These are phyloP conservation scores for Colletotrichum tanaceti DNA, from an alignment of 2,329 filamentous ascomycete genomes.

Conservation along the genomic window DNA sequence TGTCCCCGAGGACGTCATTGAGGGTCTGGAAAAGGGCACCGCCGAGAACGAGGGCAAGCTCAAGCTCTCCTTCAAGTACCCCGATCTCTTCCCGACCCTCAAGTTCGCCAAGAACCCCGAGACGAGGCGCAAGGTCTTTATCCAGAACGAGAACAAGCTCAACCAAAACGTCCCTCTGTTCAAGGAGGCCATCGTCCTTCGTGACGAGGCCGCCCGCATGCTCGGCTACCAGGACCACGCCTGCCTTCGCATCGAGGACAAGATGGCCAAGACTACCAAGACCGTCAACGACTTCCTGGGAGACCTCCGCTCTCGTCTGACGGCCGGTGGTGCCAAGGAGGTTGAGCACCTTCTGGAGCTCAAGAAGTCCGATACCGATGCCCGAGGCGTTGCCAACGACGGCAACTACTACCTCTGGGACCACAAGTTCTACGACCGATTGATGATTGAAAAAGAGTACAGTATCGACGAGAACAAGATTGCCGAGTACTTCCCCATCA, in stretches of 20 bases:
- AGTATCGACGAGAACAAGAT: slow-evolving; percentile 83
- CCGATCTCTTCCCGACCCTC: slow-evolving; percentile 80
- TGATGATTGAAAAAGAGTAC: slow-evolving; percentile 85
- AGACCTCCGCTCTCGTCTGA: slow-evolving; percentile 75
- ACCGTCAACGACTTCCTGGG: slow-evolving; percentile 69
- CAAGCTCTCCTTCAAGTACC: slow-evolving; percentile 85
- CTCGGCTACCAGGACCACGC: slow-evolving; percentile 69
- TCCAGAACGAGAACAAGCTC: slow-evolving; percentile 85
- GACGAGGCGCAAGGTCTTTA: slow-evolving; percentile 75
- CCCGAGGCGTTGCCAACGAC: slow-evolving; percentile 69
- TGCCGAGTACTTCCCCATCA: slow-evolving; percentile 85
- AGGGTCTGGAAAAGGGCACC: slow-evolving; percentile 76
- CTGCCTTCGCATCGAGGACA: slow-evolving; percentile 66
- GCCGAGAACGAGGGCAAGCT: slow-evolving; percentile 79
- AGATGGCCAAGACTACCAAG: slow-evolving; percentile 69
- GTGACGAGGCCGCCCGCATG: slow-evolving; percentile 66
- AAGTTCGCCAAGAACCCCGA: slow-evolving; percentile 81
- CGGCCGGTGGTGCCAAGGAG: slow-evolving; percentile 77
- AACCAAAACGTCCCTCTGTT: slow-evolving; percentile 68
- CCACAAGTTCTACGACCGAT: slow-evolving; percentile 80
- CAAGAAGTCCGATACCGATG: slow-evolving; percentile 76
- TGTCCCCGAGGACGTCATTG: slow-evolving; percentile 76
- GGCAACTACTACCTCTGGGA: slow-evolving; percentile 87
- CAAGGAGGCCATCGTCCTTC: slow-evolving; percentile 65
- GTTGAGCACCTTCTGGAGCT: slow-evolving; percentile 75